These are phyloP conservation scores for Silene uniflora DNA, from an alignment of 148 eudicot genomes.

Conservation along the genomic window DNA sequence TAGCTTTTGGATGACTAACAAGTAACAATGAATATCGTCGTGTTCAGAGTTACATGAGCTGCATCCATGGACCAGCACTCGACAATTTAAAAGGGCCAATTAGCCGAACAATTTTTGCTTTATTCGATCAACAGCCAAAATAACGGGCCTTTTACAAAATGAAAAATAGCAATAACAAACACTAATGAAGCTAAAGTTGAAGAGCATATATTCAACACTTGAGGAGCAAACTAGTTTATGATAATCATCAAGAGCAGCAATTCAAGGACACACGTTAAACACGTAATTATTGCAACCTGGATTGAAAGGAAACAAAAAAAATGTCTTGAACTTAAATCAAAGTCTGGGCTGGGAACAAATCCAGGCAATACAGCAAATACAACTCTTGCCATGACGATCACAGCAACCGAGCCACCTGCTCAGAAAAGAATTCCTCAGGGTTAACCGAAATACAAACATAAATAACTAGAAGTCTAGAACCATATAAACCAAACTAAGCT, in stretches of 20 bases:
- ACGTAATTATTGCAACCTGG: conserved; percentile 29
- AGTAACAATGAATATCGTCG: too few species aligned
- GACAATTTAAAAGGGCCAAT: not conserved
- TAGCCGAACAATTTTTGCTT: not conserved
- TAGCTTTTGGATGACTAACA: not conserved
- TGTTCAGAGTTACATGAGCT: too few species aligned
- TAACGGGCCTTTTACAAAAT: not conserved
- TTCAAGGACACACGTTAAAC: conserved; percentile 17
- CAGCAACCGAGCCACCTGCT: conserved; percentile 22
- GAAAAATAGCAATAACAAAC: not conserved
- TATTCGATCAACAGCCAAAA: too few species aligned
- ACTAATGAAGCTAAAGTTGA: not conserved
- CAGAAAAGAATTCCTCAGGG: not conserved
- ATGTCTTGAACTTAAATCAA: conserved; percentile 12
- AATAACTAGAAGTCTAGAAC: too few species aligned
- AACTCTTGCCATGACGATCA: conserved; percentile 10
- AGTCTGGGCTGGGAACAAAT: conserved; percentile 13
- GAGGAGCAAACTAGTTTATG: conserved; percentile 6
- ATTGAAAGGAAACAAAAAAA: conserved; percentile 6
- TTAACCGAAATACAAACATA: not conserved
- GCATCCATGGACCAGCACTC: too few species aligned
- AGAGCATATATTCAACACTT: conserved; percentile 12
- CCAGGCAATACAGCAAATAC: conserved; percentile 16
- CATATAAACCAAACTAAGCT: too few species aligned
- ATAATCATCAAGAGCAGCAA: conserved; percentile 5